Base-by-base conservation (phyloP, 2,329 filamentous ascomycete genomes). In the Penicillium sp. region DNA sequence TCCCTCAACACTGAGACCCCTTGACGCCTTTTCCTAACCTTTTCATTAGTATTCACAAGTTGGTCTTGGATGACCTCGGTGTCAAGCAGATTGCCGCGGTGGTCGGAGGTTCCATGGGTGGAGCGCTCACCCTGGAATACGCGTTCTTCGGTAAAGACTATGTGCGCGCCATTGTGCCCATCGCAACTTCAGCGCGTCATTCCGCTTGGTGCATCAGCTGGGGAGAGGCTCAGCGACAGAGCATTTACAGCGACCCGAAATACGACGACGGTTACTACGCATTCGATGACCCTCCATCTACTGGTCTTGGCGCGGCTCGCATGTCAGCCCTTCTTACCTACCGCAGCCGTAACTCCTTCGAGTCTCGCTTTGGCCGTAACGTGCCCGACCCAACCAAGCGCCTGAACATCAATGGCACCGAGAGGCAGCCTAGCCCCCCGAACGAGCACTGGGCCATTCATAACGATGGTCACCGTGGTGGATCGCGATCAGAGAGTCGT, bases 311-410 rank as follows among this genome's bases (percentile, higher is more conserved):
- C 11, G 94, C 94, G 7, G 94, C 94, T 24, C 91, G 94, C 67
- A 99, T 99, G 94, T 91, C 92, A 53, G 94, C 94, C 1, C 83
- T 99, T 36, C 80, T 99, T 65, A 99, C 94, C 6, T 99, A 99
- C 76, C 87, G 94, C 63, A 97, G 92, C 71, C 89, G 94, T 48
- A 93, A 99, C 75, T 97, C 94, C 0, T 99, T 99, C 64, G 94
- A 99, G 77, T 86, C 92, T 16, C 87, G 94, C 4, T 99, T 99
- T 69, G 94, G 94, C 16, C 86, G 94, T 54, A 97, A 97, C 71
- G 93, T 85, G 2, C 92, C 92, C 0, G 92, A 97, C 68, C 85
- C 92, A 0, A 88, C 88, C 5, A 89, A 88, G 70, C 83, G 86
- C 53, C 91, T 96, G 72, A 91, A 87, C 43, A 96, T 96, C 67